A percentile compares a stretch with the other conserved stretches of the same genome.
These are phyloP conservation scores for Tricholoma sp. DNA, from an alignment of 768 basidiomycete genomes.

Conservation along the genomic window DNA sequence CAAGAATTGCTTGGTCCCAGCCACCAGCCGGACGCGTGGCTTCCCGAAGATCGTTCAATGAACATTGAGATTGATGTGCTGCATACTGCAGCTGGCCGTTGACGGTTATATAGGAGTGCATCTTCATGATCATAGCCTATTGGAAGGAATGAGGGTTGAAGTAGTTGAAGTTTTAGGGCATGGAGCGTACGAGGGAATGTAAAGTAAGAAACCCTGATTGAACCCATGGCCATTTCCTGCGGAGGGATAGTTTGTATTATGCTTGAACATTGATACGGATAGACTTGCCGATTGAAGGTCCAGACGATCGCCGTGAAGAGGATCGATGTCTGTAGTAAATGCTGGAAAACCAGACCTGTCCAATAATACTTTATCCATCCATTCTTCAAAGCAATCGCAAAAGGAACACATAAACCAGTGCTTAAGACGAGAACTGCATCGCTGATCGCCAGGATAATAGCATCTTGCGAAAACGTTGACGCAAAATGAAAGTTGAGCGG, in stretches of 20 bases:
- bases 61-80: conserved; percentile 38
- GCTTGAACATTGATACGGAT: background rate
- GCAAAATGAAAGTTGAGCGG: conserved; percentile 79
- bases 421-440: conserved; percentile 77
- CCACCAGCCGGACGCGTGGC: conserved; percentile 54
- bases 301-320: conserved; percentile 75
- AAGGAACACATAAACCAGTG: conserved; percentile 77
- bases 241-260: background rate
- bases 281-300: conserved; percentile 77
- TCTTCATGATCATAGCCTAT: conserved; percentile 87
- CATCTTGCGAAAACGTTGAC: conserved; percentile 83
- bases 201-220: conserved; percentile 88
- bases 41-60: conserved; percentile 40
- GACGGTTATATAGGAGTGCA: conserved; percentile 89
- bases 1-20: conserved; percentile 54
- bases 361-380: conserved; percentile 82
- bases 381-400: conserved; percentile 68
- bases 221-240: conserved; percentile 96
- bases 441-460: conserved; percentile 71
- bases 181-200: conserved; percentile 64
- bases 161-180: background rate
- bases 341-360: conserved; percentile 74
- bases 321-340: conserved; percentile 67
- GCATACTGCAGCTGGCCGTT: conserved; percentile 77
- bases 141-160: background rate